A percentile compares a stretch with the other conserved stretches of the same genome.
Conservation (phyloP, 1,284 basidiomycete genomes). For the Melampsora americana region DNA sequence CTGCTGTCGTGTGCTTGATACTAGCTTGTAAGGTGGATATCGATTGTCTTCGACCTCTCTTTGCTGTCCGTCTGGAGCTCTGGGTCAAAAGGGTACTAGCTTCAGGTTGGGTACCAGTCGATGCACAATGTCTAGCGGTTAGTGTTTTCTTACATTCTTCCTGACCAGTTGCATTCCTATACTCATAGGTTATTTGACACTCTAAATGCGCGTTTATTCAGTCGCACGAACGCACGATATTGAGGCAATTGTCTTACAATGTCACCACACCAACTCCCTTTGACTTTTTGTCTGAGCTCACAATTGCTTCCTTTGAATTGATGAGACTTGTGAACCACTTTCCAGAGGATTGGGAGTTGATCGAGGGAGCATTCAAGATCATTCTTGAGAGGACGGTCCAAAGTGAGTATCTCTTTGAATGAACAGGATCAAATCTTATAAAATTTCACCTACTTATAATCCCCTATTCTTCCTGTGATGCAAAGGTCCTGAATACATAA, state of each 20-base stretch:
- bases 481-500: too few species aligned
- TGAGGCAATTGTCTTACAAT: not conserved
- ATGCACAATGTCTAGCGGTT: not conserved
- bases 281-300: slow-evolving; percentile 7
- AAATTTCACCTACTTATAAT: too few species aligned
- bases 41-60: not conserved
- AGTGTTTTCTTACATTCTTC: not conserved
- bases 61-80: not conserved
- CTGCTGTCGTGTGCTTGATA: not conserved
- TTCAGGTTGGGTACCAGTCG: not conserved
- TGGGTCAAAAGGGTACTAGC: not conserved
- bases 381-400: not conserved
- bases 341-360: not conserved
- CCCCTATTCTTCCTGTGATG: too few species aligned
- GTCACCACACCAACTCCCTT: not conserved
- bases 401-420: not conserved
- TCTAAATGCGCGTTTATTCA: too few species aligned
- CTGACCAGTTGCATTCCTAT: not conserved
- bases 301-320: not conserved
- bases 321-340: not conserved
- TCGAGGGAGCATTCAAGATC: not conserved
- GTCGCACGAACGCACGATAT: not conserved
- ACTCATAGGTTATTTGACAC: too few species aligned
- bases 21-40: slow-evolving; percentile 3
- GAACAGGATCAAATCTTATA: too few species aligned